A percentile compares a stretch with the other conserved stretches of the same genome.
Conservation (phyloP, 169 alveolate species). For the Eimeria necatrix region DNA sequence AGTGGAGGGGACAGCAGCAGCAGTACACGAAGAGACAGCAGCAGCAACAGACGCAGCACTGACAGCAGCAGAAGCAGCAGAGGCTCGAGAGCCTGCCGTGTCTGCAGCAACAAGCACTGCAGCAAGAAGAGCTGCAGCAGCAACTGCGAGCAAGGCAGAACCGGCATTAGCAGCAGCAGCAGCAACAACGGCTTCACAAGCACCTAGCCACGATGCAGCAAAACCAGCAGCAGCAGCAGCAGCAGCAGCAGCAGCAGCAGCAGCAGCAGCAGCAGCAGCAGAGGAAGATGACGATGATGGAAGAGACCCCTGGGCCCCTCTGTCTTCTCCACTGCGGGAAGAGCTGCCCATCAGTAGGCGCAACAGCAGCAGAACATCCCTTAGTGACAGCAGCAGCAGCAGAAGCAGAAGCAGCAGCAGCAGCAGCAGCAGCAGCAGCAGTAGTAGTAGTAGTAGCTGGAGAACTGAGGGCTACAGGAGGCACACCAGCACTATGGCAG, state of each 20-base stretch:
- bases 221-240: background rate
- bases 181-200: background rate
- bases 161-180: background rate
- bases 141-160: background rate
- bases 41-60: slow-evolving; percentile 14
- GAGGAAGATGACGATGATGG: slow-evolving; percentile 40
- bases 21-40: background rate
- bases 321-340: background rate
- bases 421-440: slow-evolving; percentile 62
- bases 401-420: slow-evolving; percentile 13
- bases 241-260: slow-evolving; percentile 10
- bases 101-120: slow-evolving; percentile 37
- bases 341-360: background rate
- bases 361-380: background rate
- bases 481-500: slow-evolving; percentile 5
- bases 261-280: slow-evolving; percentile 49
- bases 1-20: background rate
- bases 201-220: background rate
- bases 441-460: too few species aligned
- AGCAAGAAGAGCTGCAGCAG: background rate
- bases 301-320: slow-evolving; percentile 41
- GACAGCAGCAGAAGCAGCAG: background rate
- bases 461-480: background rate
- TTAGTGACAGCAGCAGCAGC: slow-evolving; percentile 22
- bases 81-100: background rate